Conservation (phyloP, 768 basidiomycete species). For the Rhodotorula paludigena region DNA sequence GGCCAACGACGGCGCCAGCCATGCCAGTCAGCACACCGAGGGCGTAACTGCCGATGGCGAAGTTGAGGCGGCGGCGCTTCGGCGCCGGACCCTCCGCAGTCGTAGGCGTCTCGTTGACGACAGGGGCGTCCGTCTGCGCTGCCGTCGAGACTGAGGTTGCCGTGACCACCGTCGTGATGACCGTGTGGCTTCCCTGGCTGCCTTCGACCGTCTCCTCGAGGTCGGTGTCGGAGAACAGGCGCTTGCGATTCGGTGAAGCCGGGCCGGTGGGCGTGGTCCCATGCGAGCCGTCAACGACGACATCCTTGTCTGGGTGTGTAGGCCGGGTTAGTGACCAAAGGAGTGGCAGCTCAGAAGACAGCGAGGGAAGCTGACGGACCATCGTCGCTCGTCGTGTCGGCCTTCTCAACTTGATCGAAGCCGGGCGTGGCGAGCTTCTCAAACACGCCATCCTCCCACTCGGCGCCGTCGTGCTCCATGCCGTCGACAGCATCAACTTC, state of each 20-base stretch:
- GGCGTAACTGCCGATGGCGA: constrained; percentile 3
- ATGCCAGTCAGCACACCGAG: constrained; percentile 12
- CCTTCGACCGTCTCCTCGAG: background rate
- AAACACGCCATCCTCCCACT: constrained; percentile 15
- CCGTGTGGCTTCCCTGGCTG: no score
- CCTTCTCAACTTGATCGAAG: constrained; percentile 3
- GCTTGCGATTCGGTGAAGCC: background rate
- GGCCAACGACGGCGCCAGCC: constrained; percentile 9
- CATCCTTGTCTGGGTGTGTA: background rate
- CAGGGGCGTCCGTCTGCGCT: no score
- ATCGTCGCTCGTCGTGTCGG: background rate
- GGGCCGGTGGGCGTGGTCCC: background rate
- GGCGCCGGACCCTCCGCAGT: background rate
- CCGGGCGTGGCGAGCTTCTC: background rate
- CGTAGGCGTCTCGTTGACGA: background rate
- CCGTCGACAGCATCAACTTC: background rate
- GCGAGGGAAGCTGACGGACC: background rate
- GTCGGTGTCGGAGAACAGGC: constrained; percentile 17
- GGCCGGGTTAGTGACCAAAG: no score
- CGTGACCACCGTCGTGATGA: no score
- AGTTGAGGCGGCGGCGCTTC: constrained; percentile 26
- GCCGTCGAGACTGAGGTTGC: no score
- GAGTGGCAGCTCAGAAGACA: background rate
- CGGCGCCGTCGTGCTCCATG: background rate
- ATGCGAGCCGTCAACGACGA: no score